Conservation (phyloP, 2,329 filamentous ascomycete species). For the Diplodia intermedia region DNA sequence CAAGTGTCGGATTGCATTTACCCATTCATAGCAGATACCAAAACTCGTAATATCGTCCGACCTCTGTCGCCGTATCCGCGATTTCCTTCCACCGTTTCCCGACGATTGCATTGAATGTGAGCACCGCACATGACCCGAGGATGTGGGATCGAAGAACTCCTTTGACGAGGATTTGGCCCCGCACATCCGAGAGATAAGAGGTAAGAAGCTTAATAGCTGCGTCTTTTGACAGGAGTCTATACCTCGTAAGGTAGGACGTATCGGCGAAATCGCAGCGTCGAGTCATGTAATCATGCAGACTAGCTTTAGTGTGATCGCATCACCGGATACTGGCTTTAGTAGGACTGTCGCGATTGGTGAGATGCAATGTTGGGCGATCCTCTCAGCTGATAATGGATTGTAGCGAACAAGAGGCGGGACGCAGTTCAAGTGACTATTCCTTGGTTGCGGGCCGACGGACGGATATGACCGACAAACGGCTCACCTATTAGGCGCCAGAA, state of each 20-base stretch:
- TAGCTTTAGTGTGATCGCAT: constrained; percentile 8
- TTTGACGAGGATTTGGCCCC: neutral
- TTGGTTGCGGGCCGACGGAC: neutral
- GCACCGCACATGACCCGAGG: neutral
- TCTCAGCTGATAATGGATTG: constrained; percentile 1
- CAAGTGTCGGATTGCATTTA: neutral
- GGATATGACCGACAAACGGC: constrained; percentile 9
- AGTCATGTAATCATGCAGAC: constrained; percentile 7
- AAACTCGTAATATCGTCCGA: neutral
- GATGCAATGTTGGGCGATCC: neutral
- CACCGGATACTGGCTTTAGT: neutral
- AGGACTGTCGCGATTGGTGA: neutral
- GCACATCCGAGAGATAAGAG: neutral
- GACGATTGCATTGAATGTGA: neutral
- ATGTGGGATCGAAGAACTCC: neutral
- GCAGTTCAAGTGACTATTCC: neutral
- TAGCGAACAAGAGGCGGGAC: constrained; percentile 4
- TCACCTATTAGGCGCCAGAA: neutral
- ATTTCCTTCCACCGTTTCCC: neutral
- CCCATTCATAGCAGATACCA: constrained; percentile 6
- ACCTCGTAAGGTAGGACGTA: constrained; percentile 6
- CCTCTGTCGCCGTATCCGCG: neutral
- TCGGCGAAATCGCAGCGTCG: neutral
- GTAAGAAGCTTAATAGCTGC: neutral
- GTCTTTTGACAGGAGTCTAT: neutral